A percentile compares a stretch with the other conserved stretches of the same genome.
These are phyloP conservation scores for Pisolithus tinctorius DNA, from an alignment of 768 basidiomycete genomes.

Conservation along the genomic window DNA sequence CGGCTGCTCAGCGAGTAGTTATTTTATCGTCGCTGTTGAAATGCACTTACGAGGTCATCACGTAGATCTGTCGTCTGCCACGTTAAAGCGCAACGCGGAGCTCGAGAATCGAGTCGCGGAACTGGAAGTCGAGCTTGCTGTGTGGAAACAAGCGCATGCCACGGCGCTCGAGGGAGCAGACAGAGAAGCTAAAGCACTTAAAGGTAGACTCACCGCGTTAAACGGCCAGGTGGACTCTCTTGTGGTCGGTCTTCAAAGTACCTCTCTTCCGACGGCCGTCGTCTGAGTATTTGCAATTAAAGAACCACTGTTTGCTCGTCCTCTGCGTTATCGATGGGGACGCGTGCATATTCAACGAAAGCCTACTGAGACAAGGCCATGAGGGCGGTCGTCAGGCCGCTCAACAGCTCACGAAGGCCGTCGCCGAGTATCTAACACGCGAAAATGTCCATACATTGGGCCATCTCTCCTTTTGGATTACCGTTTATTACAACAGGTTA, in stretches of 20 bases:
- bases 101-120: constrained; percentile 61
- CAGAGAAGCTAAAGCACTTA: constrained; percentile 59
- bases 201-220: constrained; percentile 57
- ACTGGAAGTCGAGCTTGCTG: constrained; percentile 59
- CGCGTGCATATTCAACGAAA: constrained; percentile 55
- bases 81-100: constrained; percentile 55
- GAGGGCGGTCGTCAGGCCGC: constrained; percentile 57
- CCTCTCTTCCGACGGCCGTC: neutral
- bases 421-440: constrained; percentile 59
- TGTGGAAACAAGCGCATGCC: constrained; percentile 69
- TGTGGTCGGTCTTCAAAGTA: constrained; percentile 24
- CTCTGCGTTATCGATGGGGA: constrained; percentile 73
- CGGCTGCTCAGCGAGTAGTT: constrained; percentile 48
- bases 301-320: constrained; percentile 64
- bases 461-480: constrained; percentile 70
- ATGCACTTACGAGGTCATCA: constrained; percentile 7
- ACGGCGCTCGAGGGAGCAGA: constrained; percentile 55
- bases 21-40: constrained; percentile 2
- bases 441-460: constrained; percentile 57
- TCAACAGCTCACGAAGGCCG: constrained; percentile 58
- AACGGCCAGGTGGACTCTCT: constrained; percentile 59
- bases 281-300: constrained; percentile 9
- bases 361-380: constrained; percentile 55
- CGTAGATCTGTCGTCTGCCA: constrained; percentile 56
- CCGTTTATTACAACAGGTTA: constrained; percentile 61